Evolutionary conservation across 192 early-diverging fungal species (phyloP).

Genomic region (Entophlyctis luteolus): DNA sequence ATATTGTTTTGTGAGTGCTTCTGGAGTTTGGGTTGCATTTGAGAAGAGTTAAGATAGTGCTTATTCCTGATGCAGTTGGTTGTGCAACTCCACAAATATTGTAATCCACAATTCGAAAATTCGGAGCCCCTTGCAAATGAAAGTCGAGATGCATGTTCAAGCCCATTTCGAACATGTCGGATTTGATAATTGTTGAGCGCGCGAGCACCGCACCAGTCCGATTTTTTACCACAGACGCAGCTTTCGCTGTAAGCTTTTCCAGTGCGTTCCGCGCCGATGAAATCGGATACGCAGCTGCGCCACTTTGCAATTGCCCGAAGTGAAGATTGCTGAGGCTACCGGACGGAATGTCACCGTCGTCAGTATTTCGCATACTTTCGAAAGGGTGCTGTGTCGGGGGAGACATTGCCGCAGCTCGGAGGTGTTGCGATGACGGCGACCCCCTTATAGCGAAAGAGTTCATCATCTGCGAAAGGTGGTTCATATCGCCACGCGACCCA

Average conservation of each 20-base stretch:
- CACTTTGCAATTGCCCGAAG: no score
- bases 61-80: constrained; percentile 55
- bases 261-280: not conserved
- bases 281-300: no score
- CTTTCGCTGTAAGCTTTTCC: not conserved
- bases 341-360: not conserved
- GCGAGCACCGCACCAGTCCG: constrained; percentile 51
- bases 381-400: not conserved
- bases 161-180: constrained; percentile 51
- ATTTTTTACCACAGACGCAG: constrained; percentile 43
- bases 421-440: not conserved
- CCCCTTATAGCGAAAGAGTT: not conserved
- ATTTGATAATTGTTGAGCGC: constrained; percentile 54
- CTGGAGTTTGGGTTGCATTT: constrained; percentile 43
- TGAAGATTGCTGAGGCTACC: not conserved
- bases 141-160: constrained; percentile 49
- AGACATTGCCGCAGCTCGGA: not conserved
- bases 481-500: constrained; percentile 10
- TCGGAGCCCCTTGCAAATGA: constrained; percentile 62
- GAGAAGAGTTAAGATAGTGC: constrained; percentile 52
- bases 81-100: constrained; percentile 65
- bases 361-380: not conserved
- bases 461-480: not conserved
- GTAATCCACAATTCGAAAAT: constrained; percentile 58
- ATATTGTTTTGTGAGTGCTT: not conserved